phyloP scores from a whole-genome alignment of 108 stramenopile genomes.

The Skeletonema potamos region DNA sequence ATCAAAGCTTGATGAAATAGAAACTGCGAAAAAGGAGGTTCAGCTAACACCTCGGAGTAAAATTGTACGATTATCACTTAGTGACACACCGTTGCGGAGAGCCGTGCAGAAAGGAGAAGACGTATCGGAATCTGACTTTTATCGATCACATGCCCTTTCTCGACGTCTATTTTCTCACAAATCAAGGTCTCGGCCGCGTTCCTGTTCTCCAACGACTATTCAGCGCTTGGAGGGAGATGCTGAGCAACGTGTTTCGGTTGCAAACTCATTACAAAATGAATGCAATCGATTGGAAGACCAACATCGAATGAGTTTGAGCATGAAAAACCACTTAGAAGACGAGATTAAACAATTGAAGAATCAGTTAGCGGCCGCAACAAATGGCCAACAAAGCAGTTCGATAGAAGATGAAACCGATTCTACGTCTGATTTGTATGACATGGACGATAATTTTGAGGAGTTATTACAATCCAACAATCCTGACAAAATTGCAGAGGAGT shows the following conservation, averaged over 20 bases:
- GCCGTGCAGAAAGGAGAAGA: slow-evolving; percentile 5
- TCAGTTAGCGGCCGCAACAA: slow-evolving; percentile 44
- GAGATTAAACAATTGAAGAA: slow-evolving; percentile 73
- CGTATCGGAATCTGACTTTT: slow-evolving; percentile 58
- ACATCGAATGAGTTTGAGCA: slow-evolving; percentile 74
- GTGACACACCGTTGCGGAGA: no score
- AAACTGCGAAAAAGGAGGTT: slow-evolving; percentile 12
- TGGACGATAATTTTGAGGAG: slow-evolving; percentile 60
- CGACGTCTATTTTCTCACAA: no score
- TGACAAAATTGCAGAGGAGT: slow-evolving; percentile 61
- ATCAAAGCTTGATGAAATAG: slow-evolving; percentile 66
- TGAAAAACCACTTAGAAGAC: slow-evolving; percentile 71
- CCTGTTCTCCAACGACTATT: slow-evolving; percentile 67
- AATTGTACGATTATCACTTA: no score
- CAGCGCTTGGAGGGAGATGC: slow-evolving; percentile 62
- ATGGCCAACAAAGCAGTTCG: background rate
- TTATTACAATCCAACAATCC: slow-evolving; percentile 59
- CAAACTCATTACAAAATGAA: slow-evolving; percentile 50
- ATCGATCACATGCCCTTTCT: no score
- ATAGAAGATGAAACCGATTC: slow-evolving; percentile 16
- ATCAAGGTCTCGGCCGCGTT: no score
- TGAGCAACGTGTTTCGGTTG: slow-evolving; percentile 45
- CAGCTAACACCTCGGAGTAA: background rate
- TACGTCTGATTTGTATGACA: slow-evolving; percentile 7
- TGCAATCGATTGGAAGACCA: slow-evolving; percentile 72